Conservation (phyloP, 2,329 filamentous ascomycete species). For the Sphaceloma murrayae region DNA sequence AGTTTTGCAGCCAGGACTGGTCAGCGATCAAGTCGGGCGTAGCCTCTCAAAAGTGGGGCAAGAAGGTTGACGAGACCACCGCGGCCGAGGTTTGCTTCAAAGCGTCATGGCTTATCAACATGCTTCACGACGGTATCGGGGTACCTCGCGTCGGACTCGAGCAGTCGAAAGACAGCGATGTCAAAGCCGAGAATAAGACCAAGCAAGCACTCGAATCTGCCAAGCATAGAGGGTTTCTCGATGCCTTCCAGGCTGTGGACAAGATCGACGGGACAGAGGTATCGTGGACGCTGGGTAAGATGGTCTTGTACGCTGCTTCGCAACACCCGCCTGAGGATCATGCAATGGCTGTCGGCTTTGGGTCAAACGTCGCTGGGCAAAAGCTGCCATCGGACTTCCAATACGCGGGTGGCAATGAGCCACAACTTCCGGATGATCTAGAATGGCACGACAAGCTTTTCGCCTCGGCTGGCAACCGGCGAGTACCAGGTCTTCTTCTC, state of each 20-base stretch:
- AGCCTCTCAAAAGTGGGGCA: constrained; percentile 57
- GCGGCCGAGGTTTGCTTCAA: constrained; percentile 93
- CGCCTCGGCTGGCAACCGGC: constrained; percentile 51
- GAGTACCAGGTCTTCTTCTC: constrained; percentile 65
- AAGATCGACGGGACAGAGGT: constrained; percentile 87
- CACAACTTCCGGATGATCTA: constrained; percentile 32
- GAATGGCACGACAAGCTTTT: constrained; percentile 54
- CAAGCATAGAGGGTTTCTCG: constrained; percentile 65
- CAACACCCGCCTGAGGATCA: constrained; percentile 60
- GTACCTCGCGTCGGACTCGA: constrained; percentile 74
- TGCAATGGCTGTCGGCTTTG: constrained; percentile 77
- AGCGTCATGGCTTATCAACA: constrained; percentile 93
- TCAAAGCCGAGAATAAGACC: constrained; percentile 57
- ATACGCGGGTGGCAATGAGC: constrained; percentile 55
- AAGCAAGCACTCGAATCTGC: constrained; percentile 58
- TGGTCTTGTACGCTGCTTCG: constrained; percentile 86
- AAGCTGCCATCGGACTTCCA: constrained; percentile 59
- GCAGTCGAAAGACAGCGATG: constrained; percentile 41
- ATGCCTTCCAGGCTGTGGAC: constrained; percentile 86
- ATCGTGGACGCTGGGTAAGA: constrained; percentile 94
- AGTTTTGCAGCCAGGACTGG: constrained; percentile 84
- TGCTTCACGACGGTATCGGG: constrained; percentile 91
- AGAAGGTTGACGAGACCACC: constrained; percentile 62
- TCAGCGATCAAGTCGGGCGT: constrained; percentile 59
- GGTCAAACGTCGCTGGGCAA: constrained; percentile 61